Evolutionary conservation across 1,284 basidiomycete genomes (phyloP).

Genomic region (Gastroboletus turbinatus): DNA sequence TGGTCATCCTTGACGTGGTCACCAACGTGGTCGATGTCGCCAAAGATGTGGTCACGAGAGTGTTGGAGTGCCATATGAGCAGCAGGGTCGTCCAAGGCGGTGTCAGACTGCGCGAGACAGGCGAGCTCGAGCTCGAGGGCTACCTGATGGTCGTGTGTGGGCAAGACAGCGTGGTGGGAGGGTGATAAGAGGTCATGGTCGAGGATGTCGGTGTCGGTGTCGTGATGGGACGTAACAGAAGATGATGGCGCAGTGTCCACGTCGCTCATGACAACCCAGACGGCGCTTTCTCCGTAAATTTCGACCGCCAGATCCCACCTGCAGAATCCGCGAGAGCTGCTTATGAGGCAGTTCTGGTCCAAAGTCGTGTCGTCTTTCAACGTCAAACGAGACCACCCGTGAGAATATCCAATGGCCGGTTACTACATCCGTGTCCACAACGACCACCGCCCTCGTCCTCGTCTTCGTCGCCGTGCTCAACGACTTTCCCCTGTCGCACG

Average conservation of each 20-base stretch:
- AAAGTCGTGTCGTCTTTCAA: conserved; percentile 32
- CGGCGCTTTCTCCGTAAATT: conserved; percentile 24
- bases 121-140: conserved; percentile 31
- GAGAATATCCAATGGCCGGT: conserved; percentile 22
- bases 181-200: conserved; percentile 37
- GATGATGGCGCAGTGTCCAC: conserved; percentile 30
- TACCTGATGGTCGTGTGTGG: conserved; percentile 30
- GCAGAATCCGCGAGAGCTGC: conserved; percentile 19
- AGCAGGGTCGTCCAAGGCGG: conserved; percentile 26
- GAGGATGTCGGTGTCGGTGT: conserved; percentile 30
- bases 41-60: conserved; percentile 36
- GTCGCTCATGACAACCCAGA: conserved; percentile 34
- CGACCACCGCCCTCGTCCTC: neutral
- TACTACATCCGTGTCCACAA: conserved; percentile 11
- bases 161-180: conserved; percentile 30
- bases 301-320: conserved; percentile 26
- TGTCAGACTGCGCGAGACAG: conserved; percentile 31
- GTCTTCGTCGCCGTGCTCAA: neutral
- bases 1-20: conserved; percentile 35
- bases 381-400: conserved; percentile 22
- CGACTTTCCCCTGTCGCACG: neutral
- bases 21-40: conserved; percentile 38
- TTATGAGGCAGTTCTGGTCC: conserved; percentile 20
- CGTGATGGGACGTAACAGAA: conserved; percentile 31
- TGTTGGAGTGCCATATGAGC: conserved; percentile 32